Conservation (phyloP, 345 rosid genomes). For the Trapa bicornis region DNA sequence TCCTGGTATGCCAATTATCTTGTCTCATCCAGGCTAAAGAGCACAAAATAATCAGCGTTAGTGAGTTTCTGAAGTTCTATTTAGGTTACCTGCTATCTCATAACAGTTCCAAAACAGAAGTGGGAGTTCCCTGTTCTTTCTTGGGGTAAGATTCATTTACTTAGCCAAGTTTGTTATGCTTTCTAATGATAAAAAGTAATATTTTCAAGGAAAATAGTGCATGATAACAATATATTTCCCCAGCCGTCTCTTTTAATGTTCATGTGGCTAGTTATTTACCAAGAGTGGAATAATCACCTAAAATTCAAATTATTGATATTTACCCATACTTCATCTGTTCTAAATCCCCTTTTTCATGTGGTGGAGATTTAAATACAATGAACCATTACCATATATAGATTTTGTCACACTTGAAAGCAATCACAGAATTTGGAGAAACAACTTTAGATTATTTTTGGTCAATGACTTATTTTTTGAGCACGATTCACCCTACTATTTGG, state of each 20-base stretch:
- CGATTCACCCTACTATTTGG: not conserved
- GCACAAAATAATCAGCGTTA: not conserved
- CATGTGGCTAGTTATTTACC: not conserved
- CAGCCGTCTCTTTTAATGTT: not conserved
- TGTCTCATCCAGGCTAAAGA: not conserved
- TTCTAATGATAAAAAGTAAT: not conserved
- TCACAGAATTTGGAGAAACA: not conserved
- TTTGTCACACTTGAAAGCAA: not conserved
- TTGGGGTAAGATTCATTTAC: conserved; percentile 49
- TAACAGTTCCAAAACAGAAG: conserved; percentile 52
- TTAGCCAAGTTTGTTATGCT: not conserved
- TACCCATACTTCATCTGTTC: not conserved
- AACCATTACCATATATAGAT: not conserved
- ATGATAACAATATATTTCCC: not conserved
- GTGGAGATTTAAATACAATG: not conserved
- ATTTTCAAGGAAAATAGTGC: not conserved
- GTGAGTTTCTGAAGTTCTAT: conserved; percentile 8
- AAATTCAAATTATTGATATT: not conserved
- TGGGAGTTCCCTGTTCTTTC: conserved; percentile 70
- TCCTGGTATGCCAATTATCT: conserved; percentile 37
- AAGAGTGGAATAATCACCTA: not conserved
- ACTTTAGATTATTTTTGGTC: not conserved
- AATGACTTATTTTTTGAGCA: not conserved
- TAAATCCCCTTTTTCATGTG: not conserved
- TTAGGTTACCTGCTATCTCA: conserved; percentile 65